Conservation (phyloP, 2,329 filamentous ascomycete species). For the Tolypocladium ovalisporum region DNA sequence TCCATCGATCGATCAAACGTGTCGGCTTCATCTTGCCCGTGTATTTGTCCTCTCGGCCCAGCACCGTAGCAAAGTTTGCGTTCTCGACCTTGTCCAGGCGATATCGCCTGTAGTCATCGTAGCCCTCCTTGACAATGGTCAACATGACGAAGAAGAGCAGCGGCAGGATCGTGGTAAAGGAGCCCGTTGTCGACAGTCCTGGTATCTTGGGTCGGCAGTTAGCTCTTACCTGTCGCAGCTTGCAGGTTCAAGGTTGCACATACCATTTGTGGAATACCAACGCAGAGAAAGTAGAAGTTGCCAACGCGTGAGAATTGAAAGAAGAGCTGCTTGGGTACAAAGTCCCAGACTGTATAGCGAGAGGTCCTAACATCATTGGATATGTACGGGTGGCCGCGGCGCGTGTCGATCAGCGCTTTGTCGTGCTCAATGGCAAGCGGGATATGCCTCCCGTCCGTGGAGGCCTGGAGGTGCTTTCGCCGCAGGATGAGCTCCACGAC, state of each 20-base stretch:
- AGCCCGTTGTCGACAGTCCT: conserved; percentile 65
- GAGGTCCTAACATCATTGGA: conserved; percentile 66
- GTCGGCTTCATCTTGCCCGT: conserved; percentile 14
- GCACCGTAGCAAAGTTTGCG: conserved; percentile 34
- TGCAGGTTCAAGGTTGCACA: background rate
- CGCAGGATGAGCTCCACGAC: conserved; percentile 43
- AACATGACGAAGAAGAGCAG: conserved; percentile 67
- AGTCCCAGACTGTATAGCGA: conserved; percentile 75
- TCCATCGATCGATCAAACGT: conserved; percentile 15
- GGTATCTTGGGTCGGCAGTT: conserved; percentile 35
- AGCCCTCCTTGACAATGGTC: conserved; percentile 78
- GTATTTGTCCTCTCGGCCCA: conserved; percentile 26
- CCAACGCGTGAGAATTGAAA: conserved; percentile 80
- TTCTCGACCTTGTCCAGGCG: conserved; percentile 77
- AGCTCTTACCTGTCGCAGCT: background rate
- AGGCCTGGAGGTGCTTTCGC: conserved; percentile 57
- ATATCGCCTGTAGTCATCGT: conserved; percentile 73
- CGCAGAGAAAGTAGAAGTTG: conserved; percentile 79
- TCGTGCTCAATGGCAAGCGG: conserved; percentile 28
- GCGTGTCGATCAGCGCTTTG: conserved; percentile 34
- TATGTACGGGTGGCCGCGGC: conserved; percentile 37
- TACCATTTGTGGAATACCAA: conserved; percentile 69
- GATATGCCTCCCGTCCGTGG: conserved; percentile 54
- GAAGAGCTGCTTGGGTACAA: conserved; percentile 72
- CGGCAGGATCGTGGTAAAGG: conserved; percentile 63